Evolutionary conservation across 2,329 filamentous ascomycete genomes (phyloP).

Genomic region (Sporothrix inflata): DNA sequence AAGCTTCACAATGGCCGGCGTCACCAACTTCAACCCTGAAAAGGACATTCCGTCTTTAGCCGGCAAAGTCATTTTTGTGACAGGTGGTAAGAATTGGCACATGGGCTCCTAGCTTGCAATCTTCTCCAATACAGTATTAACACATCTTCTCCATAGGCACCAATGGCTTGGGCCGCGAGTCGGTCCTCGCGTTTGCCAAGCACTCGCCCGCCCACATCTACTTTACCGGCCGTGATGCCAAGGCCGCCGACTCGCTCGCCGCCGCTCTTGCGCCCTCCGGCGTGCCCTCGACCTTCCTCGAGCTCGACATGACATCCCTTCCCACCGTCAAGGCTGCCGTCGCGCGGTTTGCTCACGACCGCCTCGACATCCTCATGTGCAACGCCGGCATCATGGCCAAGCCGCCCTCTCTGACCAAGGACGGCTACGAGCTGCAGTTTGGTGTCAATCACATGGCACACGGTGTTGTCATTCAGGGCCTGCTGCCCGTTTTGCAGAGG

Average conservation of each 20-base stretch:
- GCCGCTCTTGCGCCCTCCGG: slow-evolving; percentile 38
- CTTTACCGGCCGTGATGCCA: slow-evolving; percentile 44
- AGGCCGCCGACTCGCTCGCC: slow-evolving; percentile 41
- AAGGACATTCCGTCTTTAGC: slow-evolving; percentile 46
- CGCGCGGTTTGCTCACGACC: slow-evolving; percentile 40
- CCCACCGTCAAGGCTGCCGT: slow-evolving; percentile 44
- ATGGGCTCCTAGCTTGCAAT: neutral
- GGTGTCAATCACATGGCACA: slow-evolving; percentile 52
- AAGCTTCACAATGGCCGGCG: slow-evolving; percentile 3
- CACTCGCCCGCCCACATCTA: slow-evolving; percentile 43
- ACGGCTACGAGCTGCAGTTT: slow-evolving; percentile 53
- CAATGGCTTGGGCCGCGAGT: slow-evolving; percentile 52
- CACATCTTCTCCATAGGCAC: slow-evolving; percentile 39
- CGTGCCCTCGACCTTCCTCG: slow-evolving; percentile 41
- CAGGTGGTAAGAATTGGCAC: slow-evolving; percentile 42
- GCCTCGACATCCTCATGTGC: slow-evolving; percentile 51
- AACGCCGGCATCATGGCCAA: slow-evolving; percentile 50
- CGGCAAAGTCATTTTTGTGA: slow-evolving; percentile 52
- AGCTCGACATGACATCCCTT: slow-evolving; percentile 48
- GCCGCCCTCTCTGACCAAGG: slow-evolving; percentile 42
- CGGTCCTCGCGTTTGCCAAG: slow-evolving; percentile 47
- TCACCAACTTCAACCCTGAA: slow-evolving; percentile 39
- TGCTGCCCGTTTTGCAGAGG: slow-evolving; percentile 38
- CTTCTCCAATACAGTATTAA: neutral
- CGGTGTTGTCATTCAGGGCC: slow-evolving; percentile 45